Base-by-base conservation (phyloP, 306 rosid genomes). In the Coriaria nepalensis region DNA sequence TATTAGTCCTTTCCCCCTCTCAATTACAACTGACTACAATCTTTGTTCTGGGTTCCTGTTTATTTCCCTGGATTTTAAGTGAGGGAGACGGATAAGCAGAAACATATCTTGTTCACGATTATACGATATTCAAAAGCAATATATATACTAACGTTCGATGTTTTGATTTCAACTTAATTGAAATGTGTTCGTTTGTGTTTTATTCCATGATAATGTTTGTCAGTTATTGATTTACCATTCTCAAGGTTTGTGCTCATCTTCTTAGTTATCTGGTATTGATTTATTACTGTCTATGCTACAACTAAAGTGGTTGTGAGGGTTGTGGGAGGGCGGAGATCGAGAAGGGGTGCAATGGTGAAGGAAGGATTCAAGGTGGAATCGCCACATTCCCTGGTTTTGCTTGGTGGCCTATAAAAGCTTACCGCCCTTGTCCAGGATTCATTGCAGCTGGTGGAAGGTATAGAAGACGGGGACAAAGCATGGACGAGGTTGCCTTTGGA, bases 361-460 rank as follows among this genome's bases (percentile, higher is more conserved):
- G 98, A 72, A 90, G 95, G 48, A 73, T 90, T 45, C 98, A 90
- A 39, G 97, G 97, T 40, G 97, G 97, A 35, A 90, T 90, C 56
- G 97, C 95, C 32, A 81, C 94, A 4, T 43, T 90, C 0, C 98
- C 95, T 0, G 95, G 98, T 48, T 90, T 90, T 71, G 98, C 95
- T 2, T 90, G 98, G 98, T 90, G 98, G 98, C 98, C 98, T 4
- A 90, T 85, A 14, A 90, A 81, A 72, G 98, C 98, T 55, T 90
- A 81, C 63, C 74, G 94, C 55, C 98, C 95, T 4, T 90, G 98
- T 35, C 98, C 98, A 55, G 92, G 77, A 8, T 85, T 90, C 50
- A 49, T 90, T 50, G 85, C 81, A 7, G 70, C 95, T 7, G 95
- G 98, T 4, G 98, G 98, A 10, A 50, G 87, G 50, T 90, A 90